These are phyloP conservation scores for Suillus bovinus DNA, from an alignment of 768 basidiomycete genomes.

Conservation along the genomic window DNA sequence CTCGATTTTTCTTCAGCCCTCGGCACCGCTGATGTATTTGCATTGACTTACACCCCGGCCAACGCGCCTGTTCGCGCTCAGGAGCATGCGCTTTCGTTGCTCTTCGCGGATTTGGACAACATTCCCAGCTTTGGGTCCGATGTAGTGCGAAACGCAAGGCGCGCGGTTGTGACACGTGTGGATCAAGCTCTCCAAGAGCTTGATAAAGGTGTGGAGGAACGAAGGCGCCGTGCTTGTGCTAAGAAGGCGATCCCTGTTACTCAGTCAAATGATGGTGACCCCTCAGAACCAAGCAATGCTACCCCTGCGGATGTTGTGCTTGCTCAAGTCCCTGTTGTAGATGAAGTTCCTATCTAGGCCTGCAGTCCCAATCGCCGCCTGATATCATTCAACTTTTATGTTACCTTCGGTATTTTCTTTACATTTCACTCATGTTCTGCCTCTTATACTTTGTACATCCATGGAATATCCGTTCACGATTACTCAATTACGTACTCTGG, in stretches of 20 bases:
- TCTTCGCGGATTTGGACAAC: constrained; percentile 59
- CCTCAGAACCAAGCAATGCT: neutral
- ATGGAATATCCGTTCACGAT: neutral
- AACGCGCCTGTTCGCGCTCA: constrained; percentile 65
- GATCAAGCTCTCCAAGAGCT: constrained; percentile 57
- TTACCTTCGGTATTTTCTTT: neutral
- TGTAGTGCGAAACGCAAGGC: constrained; percentile 49
- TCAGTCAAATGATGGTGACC: neutral
- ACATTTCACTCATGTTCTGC: neutral
- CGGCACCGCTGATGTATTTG: constrained; percentile 21
- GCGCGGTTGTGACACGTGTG: constrained; percentile 54
- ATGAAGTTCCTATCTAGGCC: neutral
- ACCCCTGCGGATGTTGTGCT: neutral
- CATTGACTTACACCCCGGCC: constrained; percentile 54
- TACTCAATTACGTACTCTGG: neutral
- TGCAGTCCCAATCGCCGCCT: neutral
- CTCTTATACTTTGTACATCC: neutral
- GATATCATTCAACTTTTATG: neutral
- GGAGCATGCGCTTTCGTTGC: constrained; percentile 56
- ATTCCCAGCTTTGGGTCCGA: constrained; percentile 62
- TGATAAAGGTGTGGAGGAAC: constrained; percentile 44
- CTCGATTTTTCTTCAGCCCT: constrained; percentile 30
- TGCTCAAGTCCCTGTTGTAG: neutral
- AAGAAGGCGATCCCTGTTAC: neutral
- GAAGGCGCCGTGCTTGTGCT: constrained; percentile 25